Evolutionary conservation across 805 yeast species (phyloP).

Genomic region (Metschnikowia lachancei): DNA sequence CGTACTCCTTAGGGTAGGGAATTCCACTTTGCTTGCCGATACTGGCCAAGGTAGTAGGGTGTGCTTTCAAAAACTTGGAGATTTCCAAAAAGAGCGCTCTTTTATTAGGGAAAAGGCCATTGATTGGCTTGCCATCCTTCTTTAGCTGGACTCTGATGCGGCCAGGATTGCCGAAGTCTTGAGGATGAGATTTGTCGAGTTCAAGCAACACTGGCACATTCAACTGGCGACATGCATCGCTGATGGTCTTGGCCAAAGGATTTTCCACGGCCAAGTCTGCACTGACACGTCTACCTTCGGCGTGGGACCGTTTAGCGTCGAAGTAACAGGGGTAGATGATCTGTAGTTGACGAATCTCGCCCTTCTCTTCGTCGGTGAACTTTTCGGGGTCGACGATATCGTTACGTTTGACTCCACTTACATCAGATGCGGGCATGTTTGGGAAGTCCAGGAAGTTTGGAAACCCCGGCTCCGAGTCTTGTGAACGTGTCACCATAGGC

Average conservation of each 20-base stretch:
- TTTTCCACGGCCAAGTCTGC: conserved; percentile 68
- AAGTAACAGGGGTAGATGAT: conserved; percentile 89
- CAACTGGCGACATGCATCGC: conserved; percentile 63
- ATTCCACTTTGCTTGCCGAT: conserved; percentile 50
- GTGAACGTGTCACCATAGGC: conserved; percentile 61
- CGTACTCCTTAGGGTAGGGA: conserved; percentile 63
- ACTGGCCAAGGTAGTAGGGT: conserved; percentile 68
- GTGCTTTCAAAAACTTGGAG: conserved; percentile 55
- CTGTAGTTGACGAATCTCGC: conserved; percentile 67
- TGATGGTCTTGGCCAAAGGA: conserved; percentile 80
- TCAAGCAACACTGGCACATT: conserved; percentile 52
- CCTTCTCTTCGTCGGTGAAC: conserved; percentile 40
- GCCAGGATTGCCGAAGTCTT: conserved; percentile 98
- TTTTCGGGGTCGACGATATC: conserved; percentile 17
- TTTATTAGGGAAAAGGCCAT: conserved; percentile 43
- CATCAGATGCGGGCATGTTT: not conserved
- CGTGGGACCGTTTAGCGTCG: conserved; percentile 70
- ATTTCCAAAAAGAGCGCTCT: conserved; percentile 62
- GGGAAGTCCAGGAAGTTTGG: conserved; percentile 1
- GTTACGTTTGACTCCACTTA: not conserved
- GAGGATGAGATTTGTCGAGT: conserved; percentile 88
- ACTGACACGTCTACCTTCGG: conserved; percentile 82
- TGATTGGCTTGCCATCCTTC: conserved; percentile 43
- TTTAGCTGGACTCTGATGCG: conserved; percentile 76
- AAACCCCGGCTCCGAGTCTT: conserved; percentile 38